Evolutionary conservation across 192 early-diverging fungal genomes (phyloP), one percentile per base, ranked within the genome.

Genomic region (Umbelopsis sp.): DNA sequence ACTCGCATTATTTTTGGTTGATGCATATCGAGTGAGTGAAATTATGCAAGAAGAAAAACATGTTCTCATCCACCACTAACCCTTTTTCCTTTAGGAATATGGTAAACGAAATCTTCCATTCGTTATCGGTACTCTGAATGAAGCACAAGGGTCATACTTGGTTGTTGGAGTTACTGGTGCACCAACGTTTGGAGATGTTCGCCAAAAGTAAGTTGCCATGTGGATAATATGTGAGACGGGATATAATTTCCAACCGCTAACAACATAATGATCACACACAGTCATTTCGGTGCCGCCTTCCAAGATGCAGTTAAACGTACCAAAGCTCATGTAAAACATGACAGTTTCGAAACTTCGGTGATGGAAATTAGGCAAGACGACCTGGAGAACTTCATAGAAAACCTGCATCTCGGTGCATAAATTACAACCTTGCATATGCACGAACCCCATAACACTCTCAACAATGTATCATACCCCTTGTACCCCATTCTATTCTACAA

Each of bases 271-370:
- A 25, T 3, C 76, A 11, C 38, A 41, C 72, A 70, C 73, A 95
- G 86, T 83, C 87, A 74, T 38, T 97, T 97, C 77, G 93, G 92
- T 0, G 70, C 90, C 69, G 90, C 94, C 7, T 98, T 97, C 78
- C 88, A 92, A 75, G 83, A 88, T 66, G 88, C 92, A 4, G 93
- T 95, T 0, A 73, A 82, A 12, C 82, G 88, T 31, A 83, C 89
- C 29, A 83, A 85, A 51, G 92, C 91, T 2, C 80, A 87, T 1
- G 78, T 89, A 12, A 84, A 82, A 22, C 82, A 87, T 65, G 93
- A 95, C 68, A 89, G 90, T 41, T 98, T 98, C 83, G 95, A 97
- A 72, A 85, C 88, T n/a, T 86, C 88, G 5, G 86, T 90, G 20
- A 75, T 97, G 17, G 93, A 95, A 77, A 90, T 98, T 34, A 80